phyloP scores from a whole-genome alignment of 2,329 filamentous ascomycete species.

The Lecanoromycetidae sp. region DNA sequence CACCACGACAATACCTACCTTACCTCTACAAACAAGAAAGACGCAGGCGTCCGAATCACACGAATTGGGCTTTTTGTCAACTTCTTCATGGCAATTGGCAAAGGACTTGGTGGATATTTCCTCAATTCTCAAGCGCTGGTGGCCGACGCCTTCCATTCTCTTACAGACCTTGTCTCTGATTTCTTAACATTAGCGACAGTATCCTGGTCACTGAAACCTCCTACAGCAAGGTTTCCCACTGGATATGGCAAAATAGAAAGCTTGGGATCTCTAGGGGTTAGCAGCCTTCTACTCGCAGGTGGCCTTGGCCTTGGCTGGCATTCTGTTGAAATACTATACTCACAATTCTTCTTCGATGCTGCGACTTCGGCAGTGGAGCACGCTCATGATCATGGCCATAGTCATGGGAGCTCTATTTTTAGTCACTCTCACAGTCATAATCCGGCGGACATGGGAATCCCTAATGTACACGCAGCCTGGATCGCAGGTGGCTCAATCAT shows the following conservation, averaged over 20 bases:
- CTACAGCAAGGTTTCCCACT: conserved; percentile 69
- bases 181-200: conserved; percentile 89
- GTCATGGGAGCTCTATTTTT: conserved; percentile 37
- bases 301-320: conserved; percentile 86
- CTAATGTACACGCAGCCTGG: conserved; percentile 91
- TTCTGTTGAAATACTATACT: conserved; percentile 56
- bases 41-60: conserved; percentile 89
- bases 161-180: conserved; percentile 91
- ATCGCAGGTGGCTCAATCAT: conserved; percentile 78
- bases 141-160: conserved; percentile 88
- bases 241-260: conserved; percentile 98
- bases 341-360: conserved; percentile 58
- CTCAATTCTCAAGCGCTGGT: conserved; percentile 92
- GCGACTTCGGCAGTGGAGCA: conserved; percentile 42
- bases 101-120: conserved; percentile 80
- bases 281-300: conserved; percentile 75
- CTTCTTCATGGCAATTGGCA: conserved; percentile 83
- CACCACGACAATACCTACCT: conserved; percentile 79
- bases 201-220: conserved; percentile 78
- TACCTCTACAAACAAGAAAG: conserved; percentile 69
- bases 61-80: conserved; percentile 81
- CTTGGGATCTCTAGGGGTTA: conserved; percentile 83
- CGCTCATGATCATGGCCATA: conserved; percentile 50
- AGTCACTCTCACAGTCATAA: conserved; percentile 42
- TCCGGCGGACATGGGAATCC: conserved; percentile 42